A percentile compares a stretch with the other conserved stretches of the same genome.
phyloP scores from a whole-genome alignment of 768 basidiomycete species.

The Psilocybe azurescens region DNA sequence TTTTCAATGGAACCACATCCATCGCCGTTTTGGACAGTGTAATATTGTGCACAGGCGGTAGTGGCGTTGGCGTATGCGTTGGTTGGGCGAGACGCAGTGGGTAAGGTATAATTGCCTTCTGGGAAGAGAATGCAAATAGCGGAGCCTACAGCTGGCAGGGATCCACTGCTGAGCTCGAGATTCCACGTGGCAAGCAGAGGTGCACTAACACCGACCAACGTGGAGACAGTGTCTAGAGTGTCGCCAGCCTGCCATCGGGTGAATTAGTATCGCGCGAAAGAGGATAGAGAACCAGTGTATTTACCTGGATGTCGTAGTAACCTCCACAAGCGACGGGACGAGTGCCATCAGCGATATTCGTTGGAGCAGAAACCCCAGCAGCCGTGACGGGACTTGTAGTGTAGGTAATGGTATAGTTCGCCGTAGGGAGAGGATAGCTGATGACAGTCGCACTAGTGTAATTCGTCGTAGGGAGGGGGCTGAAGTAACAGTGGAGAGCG shows the following conservation, averaged over 20 bases:
- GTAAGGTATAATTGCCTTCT: constrained; percentile 27
- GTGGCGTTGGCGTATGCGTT: constrained; percentile 23
- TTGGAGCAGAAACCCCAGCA: constrained; percentile 10
- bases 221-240: constrained; percentile 6
- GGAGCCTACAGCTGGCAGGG: not conserved
- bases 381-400: constrained; percentile 1
- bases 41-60: constrained; percentile 10
- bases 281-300: not conserved
- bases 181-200: constrained; percentile 25
- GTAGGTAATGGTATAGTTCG: not conserved
- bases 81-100: constrained; percentile 15
- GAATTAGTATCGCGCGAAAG: not conserved
- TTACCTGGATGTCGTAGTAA: constrained; percentile 20
- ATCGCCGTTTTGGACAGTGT: constrained; percentile 11
- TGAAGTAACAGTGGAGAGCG: constrained; percentile 9
- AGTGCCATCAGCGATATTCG: constrained; percentile 23
- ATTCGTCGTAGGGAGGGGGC: constrained; percentile 11
- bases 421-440: constrained; percentile 18
- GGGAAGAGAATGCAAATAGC: constrained; percentile 5
- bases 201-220: constrained; percentile 14
- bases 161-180: constrained; percentile 20
- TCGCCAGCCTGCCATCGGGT: not conserved
- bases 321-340: constrained; percentile 25
- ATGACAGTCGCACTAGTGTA: constrained; percentile 12
- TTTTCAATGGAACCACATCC: constrained; percentile 4